Conservation (phyloP, 768 basidiomycete genomes). For the Russula dissimulans region DNA sequence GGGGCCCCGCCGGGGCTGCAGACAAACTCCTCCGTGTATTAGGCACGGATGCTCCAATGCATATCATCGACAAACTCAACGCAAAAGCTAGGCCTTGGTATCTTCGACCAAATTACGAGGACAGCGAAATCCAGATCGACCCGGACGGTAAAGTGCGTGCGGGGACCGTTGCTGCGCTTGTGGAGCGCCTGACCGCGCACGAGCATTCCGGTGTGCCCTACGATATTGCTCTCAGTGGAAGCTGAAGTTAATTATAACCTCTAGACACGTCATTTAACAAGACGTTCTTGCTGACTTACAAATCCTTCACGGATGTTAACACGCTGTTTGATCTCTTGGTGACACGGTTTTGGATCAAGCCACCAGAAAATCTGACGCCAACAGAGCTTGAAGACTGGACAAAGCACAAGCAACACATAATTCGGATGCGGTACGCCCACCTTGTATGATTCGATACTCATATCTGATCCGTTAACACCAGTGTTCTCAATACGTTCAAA, state of each 20-base stretch:
- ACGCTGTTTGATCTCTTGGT: slow-evolving; percentile 78
- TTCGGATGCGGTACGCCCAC: slow-evolving; percentile 65
- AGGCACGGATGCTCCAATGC: slow-evolving; percentile 42
- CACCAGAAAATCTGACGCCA: slow-evolving; percentile 56
- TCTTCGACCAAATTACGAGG: slow-evolving; percentile 69
- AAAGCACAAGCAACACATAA: slow-evolving; percentile 75
- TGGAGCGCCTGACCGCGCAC: slow-evolving; percentile 87
- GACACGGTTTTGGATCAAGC: slow-evolving; percentile 66
- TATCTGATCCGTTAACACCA: slow-evolving; percentile 24
- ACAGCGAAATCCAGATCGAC: slow-evolving; percentile 76
- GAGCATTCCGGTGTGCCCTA: slow-evolving; percentile 66
- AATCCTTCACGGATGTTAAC: slow-evolving; percentile 80
- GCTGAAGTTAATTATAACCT: not conserved
- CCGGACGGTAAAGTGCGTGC: slow-evolving; percentile 77
- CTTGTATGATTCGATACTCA: not conserved
- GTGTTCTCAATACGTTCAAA: slow-evolving; percentile 86
- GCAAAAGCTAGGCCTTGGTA: slow-evolving; percentile 66
- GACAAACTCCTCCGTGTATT: slow-evolving; percentile 62
- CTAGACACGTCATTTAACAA: slow-evolving; percentile 75
- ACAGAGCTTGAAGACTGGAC: slow-evolving; percentile 71
- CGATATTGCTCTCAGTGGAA: not conserved
- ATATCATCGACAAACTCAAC: slow-evolving; percentile 32
- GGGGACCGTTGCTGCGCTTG: slow-evolving; percentile 76
- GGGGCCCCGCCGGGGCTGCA: slow-evolving; percentile 23
- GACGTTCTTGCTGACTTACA: slow-evolving; percentile 93